These are phyloP conservation scores for Nigrospora sphaerica DNA, from an alignment of 2,329 filamentous ascomycete species.

Conservation along the genomic window DNA sequence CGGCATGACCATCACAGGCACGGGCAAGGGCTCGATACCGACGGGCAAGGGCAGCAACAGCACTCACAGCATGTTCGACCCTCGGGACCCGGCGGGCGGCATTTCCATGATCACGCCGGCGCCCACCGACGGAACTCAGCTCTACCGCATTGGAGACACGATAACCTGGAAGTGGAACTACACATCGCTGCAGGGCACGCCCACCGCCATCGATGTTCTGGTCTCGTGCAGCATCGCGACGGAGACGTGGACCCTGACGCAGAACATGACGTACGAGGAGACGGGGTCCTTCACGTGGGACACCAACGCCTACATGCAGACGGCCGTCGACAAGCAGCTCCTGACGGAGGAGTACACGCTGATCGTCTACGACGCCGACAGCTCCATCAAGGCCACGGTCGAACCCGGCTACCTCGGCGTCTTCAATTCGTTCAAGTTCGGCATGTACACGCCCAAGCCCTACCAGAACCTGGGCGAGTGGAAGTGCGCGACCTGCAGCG, in stretches of 20 bases:
- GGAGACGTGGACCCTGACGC: conserved; percentile 53
- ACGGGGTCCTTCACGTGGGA: conserved; percentile 51
- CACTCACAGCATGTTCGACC: conserved; percentile 33
- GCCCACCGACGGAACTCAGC: conserved; percentile 33
- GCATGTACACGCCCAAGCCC: conserved; percentile 45
- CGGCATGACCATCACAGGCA: conserved; percentile 17
- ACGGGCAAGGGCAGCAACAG: conserved; percentile 18
- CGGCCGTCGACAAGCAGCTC: conserved; percentile 37
- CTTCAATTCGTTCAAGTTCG: conserved; percentile 44
- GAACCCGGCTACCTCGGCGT: conserved; percentile 49
- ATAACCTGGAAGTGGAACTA: conserved; percentile 61
- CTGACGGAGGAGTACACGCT: conserved; percentile 52
- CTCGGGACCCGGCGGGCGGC: conserved; percentile 39
- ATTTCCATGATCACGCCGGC: conserved; percentile 47
- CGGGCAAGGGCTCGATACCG: conserved; percentile 5
- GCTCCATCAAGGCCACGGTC: conserved; percentile 39
- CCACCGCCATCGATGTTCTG: conserved; percentile 53
- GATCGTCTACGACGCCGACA: conserved; percentile 53
- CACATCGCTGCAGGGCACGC: conserved; percentile 49
- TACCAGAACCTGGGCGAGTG: conserved; percentile 47
- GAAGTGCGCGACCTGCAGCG: conserved; percentile 52
- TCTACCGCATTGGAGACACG: conserved; percentile 54
- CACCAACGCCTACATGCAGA: conserved; percentile 41
- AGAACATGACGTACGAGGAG: conserved; percentile 53
- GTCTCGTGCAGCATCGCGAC: conserved; percentile 46